These are phyloP conservation scores for Lepiota subincarnata DNA, from an alignment of 768 basidiomycete species.

Conservation along the genomic window DNA sequence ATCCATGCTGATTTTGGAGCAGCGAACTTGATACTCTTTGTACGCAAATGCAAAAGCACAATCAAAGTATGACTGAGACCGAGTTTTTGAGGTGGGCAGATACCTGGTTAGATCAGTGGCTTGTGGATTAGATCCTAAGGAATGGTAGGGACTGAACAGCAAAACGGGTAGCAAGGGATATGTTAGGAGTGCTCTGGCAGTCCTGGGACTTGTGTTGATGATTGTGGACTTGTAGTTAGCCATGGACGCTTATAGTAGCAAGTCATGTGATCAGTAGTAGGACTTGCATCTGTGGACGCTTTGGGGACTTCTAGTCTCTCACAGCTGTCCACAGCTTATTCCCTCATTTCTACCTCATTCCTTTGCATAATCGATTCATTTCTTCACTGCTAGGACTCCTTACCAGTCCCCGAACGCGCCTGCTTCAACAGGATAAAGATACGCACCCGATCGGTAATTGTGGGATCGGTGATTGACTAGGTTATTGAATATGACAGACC, in stretches of 20 bases:
- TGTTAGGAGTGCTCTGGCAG: no score
- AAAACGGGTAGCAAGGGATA: slow-evolving; percentile 66
- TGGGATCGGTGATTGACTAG: background rate
- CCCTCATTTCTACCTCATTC: no score
- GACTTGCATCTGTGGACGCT: no score
- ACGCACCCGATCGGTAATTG: slow-evolving; percentile 14
- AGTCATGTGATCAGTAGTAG: no score
- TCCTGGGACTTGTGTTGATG: no score
- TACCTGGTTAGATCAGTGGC: slow-evolving; percentile 78
- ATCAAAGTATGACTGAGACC: slow-evolving; percentile 41
- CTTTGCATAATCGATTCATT: no score
- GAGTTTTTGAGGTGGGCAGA: slow-evolving; percentile 78
- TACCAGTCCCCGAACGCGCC: no score
- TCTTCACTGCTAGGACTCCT: no score
- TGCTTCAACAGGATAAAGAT: slow-evolving; percentile 81
- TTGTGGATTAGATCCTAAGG: slow-evolving; percentile 90
- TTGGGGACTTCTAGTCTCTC: no score
- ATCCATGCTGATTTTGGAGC: slow-evolving; percentile 3
- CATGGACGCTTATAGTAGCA: no score
- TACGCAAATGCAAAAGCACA: slow-evolving; percentile 80
- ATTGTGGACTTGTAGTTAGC: no score
- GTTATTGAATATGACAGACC: slow-evolving; percentile 39
- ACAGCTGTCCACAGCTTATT: no score
- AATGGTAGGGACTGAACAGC: slow-evolving; percentile 78
- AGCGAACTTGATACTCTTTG: slow-evolving; percentile 87